A percentile compares a stretch with the other conserved stretches of the same genome.
Conservation (phyloP, 257 asterid genomes). For the Thymus mandschuricus region DNA sequence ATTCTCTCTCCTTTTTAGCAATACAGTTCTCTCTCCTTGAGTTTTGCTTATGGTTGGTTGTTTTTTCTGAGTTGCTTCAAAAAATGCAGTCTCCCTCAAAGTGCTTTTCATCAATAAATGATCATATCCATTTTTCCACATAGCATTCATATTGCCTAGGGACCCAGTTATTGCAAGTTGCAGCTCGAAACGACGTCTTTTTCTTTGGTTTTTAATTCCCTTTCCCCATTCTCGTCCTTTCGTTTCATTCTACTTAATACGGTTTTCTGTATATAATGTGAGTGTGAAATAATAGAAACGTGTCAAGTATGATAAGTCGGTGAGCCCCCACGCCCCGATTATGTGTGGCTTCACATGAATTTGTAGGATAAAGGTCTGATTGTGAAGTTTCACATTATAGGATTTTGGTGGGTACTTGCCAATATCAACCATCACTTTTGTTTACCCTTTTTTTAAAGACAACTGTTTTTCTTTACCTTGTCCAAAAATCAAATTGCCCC, state of each 20-base stretch:
- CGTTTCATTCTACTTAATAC: no score
- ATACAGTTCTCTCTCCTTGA: not conserved
- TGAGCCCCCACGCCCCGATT: slow-evolving; percentile 34
- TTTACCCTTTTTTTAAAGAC: not conserved
- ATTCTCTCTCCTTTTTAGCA: not conserved
- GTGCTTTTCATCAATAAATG: not conserved
- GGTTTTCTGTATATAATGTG: no score
- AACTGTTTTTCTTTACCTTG: not conserved
- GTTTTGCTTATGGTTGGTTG: not conserved
- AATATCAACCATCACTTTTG: slow-evolving; percentile 21
- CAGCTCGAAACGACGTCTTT: not conserved
- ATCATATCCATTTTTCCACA: not conserved
- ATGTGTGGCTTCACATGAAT: slow-evolving; percentile 32
- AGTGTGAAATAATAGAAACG: no score
- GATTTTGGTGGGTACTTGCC: slow-evolving; percentile 30
- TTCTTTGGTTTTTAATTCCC: not conserved
- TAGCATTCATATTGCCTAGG: not conserved
- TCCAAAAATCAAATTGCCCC: slow-evolving; percentile 28
- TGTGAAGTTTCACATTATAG: slow-evolving; percentile 27
- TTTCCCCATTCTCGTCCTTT: no score
- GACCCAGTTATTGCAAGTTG: slow-evolving; percentile 19
- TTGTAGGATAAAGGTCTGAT: slow-evolving; percentile 33
- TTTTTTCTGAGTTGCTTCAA: no score
- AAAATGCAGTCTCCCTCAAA: not conserved
- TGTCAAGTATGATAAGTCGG: not conserved